A percentile compares a stretch with the other conserved stretches of the same genome.
phyloP scores from a whole-genome alignment of 768 basidiomycete species.

The Hygrophoropsis aurantiaca region DNA sequence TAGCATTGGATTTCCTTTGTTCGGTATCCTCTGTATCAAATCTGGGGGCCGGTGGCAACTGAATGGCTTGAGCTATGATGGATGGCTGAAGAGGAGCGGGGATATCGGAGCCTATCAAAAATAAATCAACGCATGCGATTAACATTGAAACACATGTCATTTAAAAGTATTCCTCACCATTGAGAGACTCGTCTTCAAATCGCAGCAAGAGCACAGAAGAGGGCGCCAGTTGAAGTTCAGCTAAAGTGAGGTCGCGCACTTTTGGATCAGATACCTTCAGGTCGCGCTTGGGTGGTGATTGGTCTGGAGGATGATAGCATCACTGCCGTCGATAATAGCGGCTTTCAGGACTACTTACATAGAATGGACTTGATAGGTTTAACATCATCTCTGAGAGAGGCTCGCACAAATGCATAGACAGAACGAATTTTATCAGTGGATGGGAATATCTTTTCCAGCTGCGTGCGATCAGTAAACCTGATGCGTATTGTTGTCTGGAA shows the following conservation, averaged over 20 bases:
- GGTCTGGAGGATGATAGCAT: constrained; percentile 47
- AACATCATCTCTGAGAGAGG: constrained; percentile 69
- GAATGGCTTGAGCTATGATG: constrained; percentile 58
- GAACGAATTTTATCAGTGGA: constrained; percentile 79
- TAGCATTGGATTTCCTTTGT: constrained; percentile 4
- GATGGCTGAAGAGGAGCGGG: constrained; percentile 64
- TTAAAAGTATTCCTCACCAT: no score
- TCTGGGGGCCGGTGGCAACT: constrained; percentile 61
- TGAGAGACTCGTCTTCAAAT: constrained; percentile 71
- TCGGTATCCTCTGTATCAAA: constrained; percentile 25
- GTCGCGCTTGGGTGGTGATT: constrained; percentile 80
- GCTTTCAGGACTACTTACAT: constrained; percentile 48
- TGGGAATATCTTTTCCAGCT: constrained; percentile 75
- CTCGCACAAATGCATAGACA: constrained; percentile 83
- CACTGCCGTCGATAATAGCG: not conserved
- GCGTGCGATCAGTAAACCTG: constrained; percentile 77
- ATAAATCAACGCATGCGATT: no score
- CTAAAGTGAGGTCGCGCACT: constrained; percentile 66
- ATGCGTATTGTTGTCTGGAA: constrained; percentile 77
- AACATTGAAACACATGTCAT: constrained; percentile 19
- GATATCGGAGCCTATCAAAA: constrained; percentile 49
- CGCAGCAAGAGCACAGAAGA: constrained; percentile 75
- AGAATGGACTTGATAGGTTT: constrained; percentile 81
- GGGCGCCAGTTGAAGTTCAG: constrained; percentile 74
- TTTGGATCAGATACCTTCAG: constrained; percentile 77